Percentiles rank a stretch among this genome's conserved stretches.
These are phyloP conservation scores for Leishmania major DNA, from an alignment of 208 protist genomes.

Conservation along the genomic window DNA sequence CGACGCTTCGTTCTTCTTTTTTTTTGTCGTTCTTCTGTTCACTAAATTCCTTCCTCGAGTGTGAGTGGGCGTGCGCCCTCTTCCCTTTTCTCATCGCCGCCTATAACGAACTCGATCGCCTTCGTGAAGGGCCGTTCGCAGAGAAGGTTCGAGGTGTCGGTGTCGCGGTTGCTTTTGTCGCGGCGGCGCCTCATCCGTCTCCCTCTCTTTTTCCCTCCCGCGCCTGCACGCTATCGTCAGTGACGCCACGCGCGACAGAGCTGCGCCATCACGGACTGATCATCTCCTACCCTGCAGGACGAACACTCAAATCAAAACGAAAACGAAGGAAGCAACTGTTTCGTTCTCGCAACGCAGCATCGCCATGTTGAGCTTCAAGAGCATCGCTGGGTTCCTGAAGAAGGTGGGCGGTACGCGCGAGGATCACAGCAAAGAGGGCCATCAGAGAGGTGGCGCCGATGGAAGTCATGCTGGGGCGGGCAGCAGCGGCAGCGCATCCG, in stretches of 20 bases:
- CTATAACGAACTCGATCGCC: neutral
- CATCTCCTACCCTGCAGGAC: neutral
- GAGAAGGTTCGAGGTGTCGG: neutral
- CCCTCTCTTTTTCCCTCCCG: neutral
- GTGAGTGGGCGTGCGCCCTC: neutral
- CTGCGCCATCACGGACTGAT: neutral
- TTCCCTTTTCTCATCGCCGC: neutral
- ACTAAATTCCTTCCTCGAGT: neutral
- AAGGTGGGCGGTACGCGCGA: constrained; percentile 41
- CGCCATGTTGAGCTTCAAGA: constrained; percentile 62
- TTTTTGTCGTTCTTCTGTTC: constrained; percentile 1
- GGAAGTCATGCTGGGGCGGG: neutral
- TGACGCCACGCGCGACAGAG: neutral
- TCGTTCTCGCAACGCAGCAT: neutral
- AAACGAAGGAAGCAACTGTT: neutral
- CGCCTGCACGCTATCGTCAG: neutral
- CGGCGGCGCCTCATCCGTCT: neutral
- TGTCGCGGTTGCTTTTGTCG: neutral
- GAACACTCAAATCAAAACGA: neutral
- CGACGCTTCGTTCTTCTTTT: constrained; percentile 2
- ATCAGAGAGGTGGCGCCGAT: constrained; percentile 1
- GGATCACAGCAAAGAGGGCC: constrained; percentile 14
- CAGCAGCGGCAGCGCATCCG: neutral
- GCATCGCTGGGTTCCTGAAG: constrained; percentile 58
- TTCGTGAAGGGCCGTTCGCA: too few relatives aligned